These are phyloP conservation scores for Ophiocordyceps unilateralis DNA, from an alignment of 2,329 filamentous ascomycete species.

Conservation along the genomic window DNA sequence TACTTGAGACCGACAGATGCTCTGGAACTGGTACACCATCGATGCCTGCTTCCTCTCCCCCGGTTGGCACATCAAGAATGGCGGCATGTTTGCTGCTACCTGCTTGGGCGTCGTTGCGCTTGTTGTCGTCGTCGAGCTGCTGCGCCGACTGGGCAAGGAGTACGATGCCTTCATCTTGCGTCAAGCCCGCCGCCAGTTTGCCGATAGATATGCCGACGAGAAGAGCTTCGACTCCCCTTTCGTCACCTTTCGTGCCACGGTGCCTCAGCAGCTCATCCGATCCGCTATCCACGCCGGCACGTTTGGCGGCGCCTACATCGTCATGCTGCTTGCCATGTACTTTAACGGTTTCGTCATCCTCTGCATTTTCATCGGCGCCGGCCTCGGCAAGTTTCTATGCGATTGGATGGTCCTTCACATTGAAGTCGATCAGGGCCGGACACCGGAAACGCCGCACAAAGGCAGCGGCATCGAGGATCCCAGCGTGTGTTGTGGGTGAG, in stretches of 20 bases:
- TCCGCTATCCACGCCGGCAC: conserved; percentile 51
- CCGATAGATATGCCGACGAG: conserved; percentile 7
- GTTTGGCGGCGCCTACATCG: conserved; percentile 58
- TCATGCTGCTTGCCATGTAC: conserved; percentile 53
- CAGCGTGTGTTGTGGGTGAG: conserved; percentile 24
- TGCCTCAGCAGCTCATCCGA: conserved; percentile 47
- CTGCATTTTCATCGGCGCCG: conserved; percentile 46
- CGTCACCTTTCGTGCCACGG: conserved; percentile 32
- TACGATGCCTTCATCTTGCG: conserved; percentile 51
- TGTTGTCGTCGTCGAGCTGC: conserved; percentile 51
- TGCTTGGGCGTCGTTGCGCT: conserved; percentile 63
- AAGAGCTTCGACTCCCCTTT: conserved; percentile 7
- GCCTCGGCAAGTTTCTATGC: conserved; percentile 34
- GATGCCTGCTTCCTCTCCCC: conserved; percentile 54
- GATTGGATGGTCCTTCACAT: conserved; percentile 32
- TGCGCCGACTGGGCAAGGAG: conserved; percentile 53
- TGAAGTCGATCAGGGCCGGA: conserved; percentile 12
- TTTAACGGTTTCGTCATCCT: conserved; percentile 61
- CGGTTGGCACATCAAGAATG: conserved; percentile 55
- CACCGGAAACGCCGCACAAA: conserved; percentile 5
- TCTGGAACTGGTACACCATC: conserved; percentile 64
- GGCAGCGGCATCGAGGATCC: conserved; percentile 22
- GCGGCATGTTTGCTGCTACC: conserved; percentile 58
- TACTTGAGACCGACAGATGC: conserved; percentile 34
- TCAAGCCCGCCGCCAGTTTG: conserved; percentile 20